These are phyloP conservation scores for Phycomyces nitens DNA, from an alignment of 192 early-diverging fungal species.

Conservation along the genomic window DNA sequence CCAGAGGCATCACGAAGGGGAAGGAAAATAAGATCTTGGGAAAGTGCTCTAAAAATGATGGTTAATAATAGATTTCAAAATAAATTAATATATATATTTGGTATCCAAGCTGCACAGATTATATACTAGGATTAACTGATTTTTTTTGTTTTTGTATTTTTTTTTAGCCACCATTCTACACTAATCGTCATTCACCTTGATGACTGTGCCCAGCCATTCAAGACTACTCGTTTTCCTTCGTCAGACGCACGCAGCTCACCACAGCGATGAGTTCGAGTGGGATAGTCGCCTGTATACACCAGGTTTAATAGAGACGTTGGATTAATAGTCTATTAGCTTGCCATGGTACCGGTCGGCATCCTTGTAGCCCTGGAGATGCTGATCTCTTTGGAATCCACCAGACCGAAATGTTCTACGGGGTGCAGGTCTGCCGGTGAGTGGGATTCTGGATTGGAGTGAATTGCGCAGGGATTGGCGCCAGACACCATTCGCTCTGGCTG, in stretches of 20 bases:
- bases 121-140: too few relatives aligned
- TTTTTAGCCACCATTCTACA: too few relatives aligned
- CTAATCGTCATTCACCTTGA: conserved; percentile 44
- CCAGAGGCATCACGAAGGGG: conserved; percentile 78
- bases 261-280: conserved; percentile 71
- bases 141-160: too few relatives aligned
- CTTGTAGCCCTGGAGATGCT: conserved; percentile 9
- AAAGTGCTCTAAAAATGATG: conserved; percentile 52
- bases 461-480: too few relatives aligned
- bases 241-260: conserved; percentile 60
- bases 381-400: background rate
- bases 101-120: too few relatives aligned
- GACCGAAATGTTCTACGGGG: background rate
- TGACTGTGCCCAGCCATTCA: conserved; percentile 75
- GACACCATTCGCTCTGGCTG: too few relatives aligned
- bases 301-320: background rate
- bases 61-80: conserved; percentile 4
- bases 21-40: conserved; percentile 71
- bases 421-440: too few relatives aligned
- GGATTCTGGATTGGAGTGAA: too few relatives aligned
- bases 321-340: background rate
- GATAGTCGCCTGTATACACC: conserved; percentile 29
- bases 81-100: too few relatives aligned
- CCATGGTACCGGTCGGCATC: conserved; percentile 23
- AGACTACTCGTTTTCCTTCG: conserved; percentile 59